Evolutionary conservation across 1,284 basidiomycete species (phyloP), one percentile per base, ranked within the genome.

Genomic region (Mrakiaceae sp.): DNA sequence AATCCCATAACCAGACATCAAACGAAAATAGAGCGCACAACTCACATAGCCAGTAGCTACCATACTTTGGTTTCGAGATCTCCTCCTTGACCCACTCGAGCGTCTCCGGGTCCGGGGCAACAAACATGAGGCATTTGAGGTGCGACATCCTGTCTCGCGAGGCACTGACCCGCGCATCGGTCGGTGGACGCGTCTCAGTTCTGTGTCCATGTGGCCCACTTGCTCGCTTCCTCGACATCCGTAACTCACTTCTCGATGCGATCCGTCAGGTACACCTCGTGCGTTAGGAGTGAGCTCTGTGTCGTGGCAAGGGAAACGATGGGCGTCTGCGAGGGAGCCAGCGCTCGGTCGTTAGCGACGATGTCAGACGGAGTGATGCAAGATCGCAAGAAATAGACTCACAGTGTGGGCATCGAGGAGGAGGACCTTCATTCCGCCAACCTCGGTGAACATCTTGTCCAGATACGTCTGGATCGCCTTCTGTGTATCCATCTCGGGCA

Each of bases 251-350:
- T 98, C 79, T 96, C 93, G 74, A 99, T 90, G 66, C 92, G 83
- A 78, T 98, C 96, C 1, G 95, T 98, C 61, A 99, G 84, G 76
- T 98, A 99, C 27, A 98, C 90, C 74, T 99, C 93, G 71, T 98
- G 91, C 3, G 90, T 85, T n/a, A 99, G 80, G 39, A 99, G 81
- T 9, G 87, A 87, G 3, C 92, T 94, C 73, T 98, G 96, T 0
- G 96, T 98, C 2, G 92, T 87, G 4, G 93, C 90, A 7, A 97
- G 82, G 2, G 94, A 98, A 10, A 98, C 88, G 69, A 98, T 95
- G 0, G 96, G 92, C n/a, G 96, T 97, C 92, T 95, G 70, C 1
- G 11, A 27, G 27, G 27, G 27, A 27, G 27, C 27, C 27, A 27
- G 27, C 27, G 27, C 27, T 27, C 27, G 27, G 27, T 27, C 27